Evolutionary conservation across 1,284 basidiomycete species (phyloP), one percentile per base, ranked within the genome.

Genomic region (Cutaneotrichosporon sp.): DNA sequence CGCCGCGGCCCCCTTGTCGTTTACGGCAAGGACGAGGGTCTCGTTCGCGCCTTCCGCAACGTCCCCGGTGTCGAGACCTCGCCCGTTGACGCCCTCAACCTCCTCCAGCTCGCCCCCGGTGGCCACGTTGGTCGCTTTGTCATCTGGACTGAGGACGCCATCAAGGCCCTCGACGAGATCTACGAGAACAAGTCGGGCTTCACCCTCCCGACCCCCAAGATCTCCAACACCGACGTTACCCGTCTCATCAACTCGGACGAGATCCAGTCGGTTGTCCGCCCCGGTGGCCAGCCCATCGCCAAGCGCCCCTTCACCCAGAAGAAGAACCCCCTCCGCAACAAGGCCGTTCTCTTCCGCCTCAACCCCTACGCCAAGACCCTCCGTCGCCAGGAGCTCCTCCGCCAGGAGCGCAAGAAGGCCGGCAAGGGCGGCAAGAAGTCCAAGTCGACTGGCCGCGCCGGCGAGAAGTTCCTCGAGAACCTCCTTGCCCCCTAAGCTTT

Each of bases 281-380:
- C 89, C 51, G 74, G 76, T 58, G 80, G 78, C 64, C 80, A 79
- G 66, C 62, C 70, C 62, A 77, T 78, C 78, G 64, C 78, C 61
- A 76, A 76, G 74, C 66, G 72, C 73, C 92, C 93, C 63, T 96
- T 90, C 89, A 92, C 91, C 63, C 94, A 97, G 81, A 93, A 93
- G 88, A 97, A 97, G 88, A 97, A 97, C 83, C 92, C 94, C 55
- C 84, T 96, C 71, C 79, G 84, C 79, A 98, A 98, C 88, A 92
- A 90, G 80, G 87, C 84, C 58, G 81, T 97, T 68, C 85, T 99
- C 75, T 97, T 94, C 91, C 87, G 93, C 69, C 84, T 99, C 79
- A 99, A 99, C 84, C 96, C 96, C 53, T 98, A 99, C 80, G 94
- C 94, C 73, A 96, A 93, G 84, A 87, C 87, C 52, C 77, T 91